Evolutionary conservation across 371 early-diverging fungal genomes (phyloP).

Genomic region (Mortierella sp.): DNA sequence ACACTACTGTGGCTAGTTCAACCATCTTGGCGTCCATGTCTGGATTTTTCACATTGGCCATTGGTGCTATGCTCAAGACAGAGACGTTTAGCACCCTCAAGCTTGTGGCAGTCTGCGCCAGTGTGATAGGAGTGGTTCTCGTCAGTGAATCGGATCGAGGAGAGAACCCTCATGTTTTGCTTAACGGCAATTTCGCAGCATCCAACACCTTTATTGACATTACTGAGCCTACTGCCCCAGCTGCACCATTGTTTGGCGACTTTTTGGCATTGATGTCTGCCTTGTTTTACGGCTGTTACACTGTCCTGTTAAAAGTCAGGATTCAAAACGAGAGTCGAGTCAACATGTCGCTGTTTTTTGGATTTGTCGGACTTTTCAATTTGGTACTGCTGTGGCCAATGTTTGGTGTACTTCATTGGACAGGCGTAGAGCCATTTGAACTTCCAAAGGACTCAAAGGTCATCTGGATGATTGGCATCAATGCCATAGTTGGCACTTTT

Average conservation of each 20-base stretch:
- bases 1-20: conserved; percentile 85
- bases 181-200: conserved; percentile 12
- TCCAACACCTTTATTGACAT: conserved; percentile 1
- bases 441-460: conserved; percentile 66
- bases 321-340: conserved; percentile 80
- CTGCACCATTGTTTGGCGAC: conserved; percentile 72
- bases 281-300: conserved; percentile 85
- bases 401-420: conserved; percentile 71
- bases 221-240: conserved; percentile 21
- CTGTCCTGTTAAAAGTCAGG: conserved; percentile 76
- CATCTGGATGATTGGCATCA: conserved; percentile 74
- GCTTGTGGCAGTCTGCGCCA: conserved; percentile 66
- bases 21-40: conserved; percentile 87
- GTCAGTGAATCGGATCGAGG: conserved; percentile 38
- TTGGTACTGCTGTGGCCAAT: conserved; percentile 78
- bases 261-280: conserved; percentile 79
- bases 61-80: conserved; percentile 74
- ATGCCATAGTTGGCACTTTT: conserved; percentile 85
- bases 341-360: conserved; percentile 85
- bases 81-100: conserved; percentile 74
- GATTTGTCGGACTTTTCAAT: conserved; percentile 84
- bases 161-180: background rate
- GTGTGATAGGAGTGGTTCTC: conserved; percentile 59
- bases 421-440: conserved; percentile 76
- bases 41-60: conserved; percentile 80